Percentiles rank a stretch among this genome's conserved stretches.
phyloP scores from a whole-genome alignment of 106 monocot species.

The Allium fistulosum region DNA sequence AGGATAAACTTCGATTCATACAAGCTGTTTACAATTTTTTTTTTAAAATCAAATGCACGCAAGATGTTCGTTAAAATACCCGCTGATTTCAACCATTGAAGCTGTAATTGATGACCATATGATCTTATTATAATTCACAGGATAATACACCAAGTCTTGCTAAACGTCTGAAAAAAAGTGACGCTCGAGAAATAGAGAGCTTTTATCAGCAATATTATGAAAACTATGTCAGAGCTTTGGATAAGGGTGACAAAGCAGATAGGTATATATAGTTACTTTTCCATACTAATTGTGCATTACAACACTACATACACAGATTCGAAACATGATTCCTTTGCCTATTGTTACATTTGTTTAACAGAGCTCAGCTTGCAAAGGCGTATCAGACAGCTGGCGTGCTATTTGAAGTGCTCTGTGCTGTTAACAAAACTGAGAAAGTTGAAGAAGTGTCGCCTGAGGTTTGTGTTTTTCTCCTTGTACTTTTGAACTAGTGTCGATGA shows the following conservation, averaged over 20 bases:
- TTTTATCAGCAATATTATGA: constrained; percentile 99
- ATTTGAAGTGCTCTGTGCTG: constrained; percentile 96
- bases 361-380: constrained; percentile 94
- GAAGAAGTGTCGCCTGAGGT: constrained; percentile 99
- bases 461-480: constrained; percentile 4
- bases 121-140: constrained; percentile 24
- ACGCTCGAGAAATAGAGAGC: constrained; percentile 96
- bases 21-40: no score
- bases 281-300: background rate
- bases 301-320: no score
- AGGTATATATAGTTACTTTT: constrained; percentile 26
- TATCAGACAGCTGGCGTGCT: constrained; percentile 96
- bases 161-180: constrained; percentile 86
- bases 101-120: background rate
- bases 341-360: constrained; percentile 8
- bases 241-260: constrained; percentile 92
- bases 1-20: no score
- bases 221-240: constrained; percentile 90
- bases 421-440: constrained; percentile 93
- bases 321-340: no score
- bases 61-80: background rate
- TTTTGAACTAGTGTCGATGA: background rate
- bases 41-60: no score
- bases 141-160: constrained; percentile 90
- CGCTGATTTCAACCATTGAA: no score